Evolutionary conservation across 306 rosid genomes (phyloP), one percentile per base, ranked within the genome.

Genomic region (Neltuma alba): DNA sequence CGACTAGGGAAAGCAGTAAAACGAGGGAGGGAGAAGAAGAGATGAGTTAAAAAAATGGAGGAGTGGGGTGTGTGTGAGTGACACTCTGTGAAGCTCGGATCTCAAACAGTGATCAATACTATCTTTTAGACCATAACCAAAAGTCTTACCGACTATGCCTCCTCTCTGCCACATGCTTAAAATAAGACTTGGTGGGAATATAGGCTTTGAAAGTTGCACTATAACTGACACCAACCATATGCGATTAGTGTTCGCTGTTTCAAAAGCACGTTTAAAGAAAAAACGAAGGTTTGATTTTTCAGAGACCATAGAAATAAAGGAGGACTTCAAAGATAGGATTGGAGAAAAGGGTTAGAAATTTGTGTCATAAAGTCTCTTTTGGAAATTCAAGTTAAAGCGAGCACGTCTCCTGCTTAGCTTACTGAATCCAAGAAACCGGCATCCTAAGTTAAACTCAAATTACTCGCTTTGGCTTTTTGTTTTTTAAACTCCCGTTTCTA

Each of bases 361-460:
- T 92, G 97, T 87, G 94, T 87, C 87, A 33, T 52, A 90, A 92
- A 92, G 91, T 85, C 76, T 84, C 92, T 86, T 92, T 91, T 84
- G 78, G 86, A 77, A 82, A 76, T 79, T 67, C 63, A 75, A 76
- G 71, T 78, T 72, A 83, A 82, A 77, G 89, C 1, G 21, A 21
- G 61, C 92, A 85, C 72, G 72, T 74, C 61, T 55, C 68, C 27
- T 76, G 66, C 82, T 61, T 63, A 42, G 72, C 82, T 71, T 65
- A 74, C 75, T 92, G 97, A 90, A 88, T 92, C 97, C 94, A 87
- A 92, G 88, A 74, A 90, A 80, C 68, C 31, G 83, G 97, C 82
- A 92, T 92, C 97, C 97, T 67, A 92, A 84, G 91, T 88, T 58
- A 71, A 68, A 60, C 13, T 41, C 11, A 54, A 38, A n/a, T 21